These are phyloP conservation scores for Penicillium lividum DNA, from an alignment of 495 filamentous ascomycete genomes.

Conservation along the genomic window DNA sequence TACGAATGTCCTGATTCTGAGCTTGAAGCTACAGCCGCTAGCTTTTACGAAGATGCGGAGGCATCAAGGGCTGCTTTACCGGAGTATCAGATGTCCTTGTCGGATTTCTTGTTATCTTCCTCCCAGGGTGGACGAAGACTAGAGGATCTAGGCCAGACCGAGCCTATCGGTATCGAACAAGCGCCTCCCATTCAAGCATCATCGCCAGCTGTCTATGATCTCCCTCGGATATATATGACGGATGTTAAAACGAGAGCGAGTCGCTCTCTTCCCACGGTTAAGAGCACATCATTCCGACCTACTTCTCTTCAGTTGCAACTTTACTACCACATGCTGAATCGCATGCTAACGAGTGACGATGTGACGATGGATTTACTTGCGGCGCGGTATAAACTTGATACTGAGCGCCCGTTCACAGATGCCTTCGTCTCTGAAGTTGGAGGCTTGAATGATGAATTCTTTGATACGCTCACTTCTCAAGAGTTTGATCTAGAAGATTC, in stretches of 20 bases:
- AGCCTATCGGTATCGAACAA: slow-evolving; percentile 5
- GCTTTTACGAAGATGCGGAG: slow-evolving; percentile 37
- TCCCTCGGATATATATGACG: slow-evolving; percentile 67
- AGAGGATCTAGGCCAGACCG: slow-evolving; percentile 29
- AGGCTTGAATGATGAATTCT: slow-evolving; percentile 61
- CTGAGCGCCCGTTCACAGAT: slow-evolving; percentile 69
- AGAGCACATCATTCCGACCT: slow-evolving; percentile 67
- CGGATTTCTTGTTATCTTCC: slow-evolving; percentile 49
- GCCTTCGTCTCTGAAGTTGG: slow-evolving; percentile 78
- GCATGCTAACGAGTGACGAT: slow-evolving; percentile 65
- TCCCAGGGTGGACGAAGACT: slow-evolving; percentile 41
- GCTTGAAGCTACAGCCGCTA: slow-evolving; percentile 56
- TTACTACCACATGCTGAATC: slow-evolving; percentile 82
- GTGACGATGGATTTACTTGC: slow-evolving; percentile 69
- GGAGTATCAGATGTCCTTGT: slow-evolving; percentile 56
- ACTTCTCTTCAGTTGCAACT: slow-evolving; percentile 86
- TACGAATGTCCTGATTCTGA: slow-evolving; percentile 72
- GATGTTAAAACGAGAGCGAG: slow-evolving; percentile 84
- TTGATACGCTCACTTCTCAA: slow-evolving; percentile 33
- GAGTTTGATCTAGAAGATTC: slow-evolving; percentile 34
- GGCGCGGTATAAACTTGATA: slow-evolving; percentile 65
- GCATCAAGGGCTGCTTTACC: slow-evolving; percentile 39
- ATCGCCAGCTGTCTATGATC: slow-evolving; percentile 27
- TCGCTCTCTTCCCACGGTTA: slow-evolving; percentile 59
- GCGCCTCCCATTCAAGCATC: slow-evolving; percentile 9